Conservation (phyloP, 169 alveolate genomes). For the Eimeria zaria region DNA sequence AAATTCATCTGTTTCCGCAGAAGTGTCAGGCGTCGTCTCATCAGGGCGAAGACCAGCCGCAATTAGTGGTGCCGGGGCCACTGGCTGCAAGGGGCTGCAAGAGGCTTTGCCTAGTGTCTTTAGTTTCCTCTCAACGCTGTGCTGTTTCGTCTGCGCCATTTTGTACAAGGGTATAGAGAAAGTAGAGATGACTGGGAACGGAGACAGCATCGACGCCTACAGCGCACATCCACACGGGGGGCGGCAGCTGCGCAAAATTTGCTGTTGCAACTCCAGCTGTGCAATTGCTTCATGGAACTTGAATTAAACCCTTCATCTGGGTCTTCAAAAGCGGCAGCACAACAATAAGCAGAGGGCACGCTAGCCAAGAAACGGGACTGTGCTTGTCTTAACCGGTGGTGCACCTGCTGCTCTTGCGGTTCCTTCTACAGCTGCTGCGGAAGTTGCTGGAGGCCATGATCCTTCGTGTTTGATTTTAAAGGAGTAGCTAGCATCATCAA, state of each 20-base stretch:
- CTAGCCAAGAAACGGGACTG: not conserved
- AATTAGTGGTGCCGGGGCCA: not conserved
- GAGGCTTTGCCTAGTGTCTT: not conserved
- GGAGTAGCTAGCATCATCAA: not conserved
- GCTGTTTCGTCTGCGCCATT: not conserved
- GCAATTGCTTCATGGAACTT: not conserved
- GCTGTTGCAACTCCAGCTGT: not conserved
- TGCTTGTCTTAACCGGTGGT: not conserved
- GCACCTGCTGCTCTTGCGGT: not conserved
- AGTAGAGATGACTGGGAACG: not conserved
- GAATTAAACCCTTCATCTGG: not conserved
- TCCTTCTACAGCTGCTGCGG: not conserved
- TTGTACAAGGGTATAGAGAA: not conserved
- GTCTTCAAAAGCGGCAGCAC: not conserved
- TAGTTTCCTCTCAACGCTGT: too few species aligned
- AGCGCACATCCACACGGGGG: not conserved
- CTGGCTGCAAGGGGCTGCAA: not conserved
- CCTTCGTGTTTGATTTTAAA: not conserved
- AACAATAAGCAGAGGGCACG: not conserved
- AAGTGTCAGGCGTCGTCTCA: not conserved
- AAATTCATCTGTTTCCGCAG: not conserved
- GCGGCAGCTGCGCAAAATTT: not conserved
- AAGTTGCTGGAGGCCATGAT: not conserved
- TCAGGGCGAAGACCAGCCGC: not conserved
- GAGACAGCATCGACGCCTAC: not conserved